These are phyloP conservation scores for Lachnellula hyalina DNA, from an alignment of 2,329 filamentous ascomycete species.

Conservation along the genomic window DNA sequence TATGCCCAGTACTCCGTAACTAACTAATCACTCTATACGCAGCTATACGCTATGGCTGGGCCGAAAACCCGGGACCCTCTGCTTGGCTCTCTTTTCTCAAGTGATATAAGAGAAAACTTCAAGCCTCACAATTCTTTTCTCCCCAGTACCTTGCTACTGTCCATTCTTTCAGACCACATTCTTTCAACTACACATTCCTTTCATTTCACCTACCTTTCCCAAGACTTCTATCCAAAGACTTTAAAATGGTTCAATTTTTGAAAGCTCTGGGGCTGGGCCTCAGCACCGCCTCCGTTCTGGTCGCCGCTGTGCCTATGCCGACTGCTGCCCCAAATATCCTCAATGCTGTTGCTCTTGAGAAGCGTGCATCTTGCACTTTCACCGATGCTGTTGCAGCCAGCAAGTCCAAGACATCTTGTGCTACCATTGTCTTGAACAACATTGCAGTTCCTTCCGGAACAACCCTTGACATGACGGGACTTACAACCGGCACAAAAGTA, in stretches of 20 bases:
- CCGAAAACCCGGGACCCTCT: not conserved
- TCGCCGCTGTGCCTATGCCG: conserved; percentile 17
- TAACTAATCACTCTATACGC: too few species aligned
- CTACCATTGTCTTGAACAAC: conserved; percentile 46
- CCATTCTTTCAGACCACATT: conserved; percentile 2
- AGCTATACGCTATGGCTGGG: not conserved
- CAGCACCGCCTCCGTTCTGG: conserved; percentile 15
- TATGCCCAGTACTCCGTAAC: too few species aligned
- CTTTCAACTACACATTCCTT: not conserved
- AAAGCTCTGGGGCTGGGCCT: conserved; percentile 21
- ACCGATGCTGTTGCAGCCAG: conserved; percentile 37
- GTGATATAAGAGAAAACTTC: conserved; percentile 5
- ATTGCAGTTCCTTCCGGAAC: conserved; percentile 52
- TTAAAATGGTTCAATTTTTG: conserved; percentile 21
- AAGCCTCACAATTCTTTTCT: conserved; percentile 2
- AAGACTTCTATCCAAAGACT: not conserved
- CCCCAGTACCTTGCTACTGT: conserved; percentile 3
- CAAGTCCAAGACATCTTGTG: conserved; percentile 45
- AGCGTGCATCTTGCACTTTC: conserved; percentile 45
- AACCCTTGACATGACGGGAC: conserved; percentile 51
- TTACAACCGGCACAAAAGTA: conserved; percentile 41
- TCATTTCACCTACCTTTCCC: not conserved
- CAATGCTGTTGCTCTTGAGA: conserved; percentile 10
- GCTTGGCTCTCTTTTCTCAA: not conserved
- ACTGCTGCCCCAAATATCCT: conserved; percentile 22